Conservation (phyloP, 2,329 filamentous ascomycete species). For the Cylindrodendrum hubeiense region DNA sequence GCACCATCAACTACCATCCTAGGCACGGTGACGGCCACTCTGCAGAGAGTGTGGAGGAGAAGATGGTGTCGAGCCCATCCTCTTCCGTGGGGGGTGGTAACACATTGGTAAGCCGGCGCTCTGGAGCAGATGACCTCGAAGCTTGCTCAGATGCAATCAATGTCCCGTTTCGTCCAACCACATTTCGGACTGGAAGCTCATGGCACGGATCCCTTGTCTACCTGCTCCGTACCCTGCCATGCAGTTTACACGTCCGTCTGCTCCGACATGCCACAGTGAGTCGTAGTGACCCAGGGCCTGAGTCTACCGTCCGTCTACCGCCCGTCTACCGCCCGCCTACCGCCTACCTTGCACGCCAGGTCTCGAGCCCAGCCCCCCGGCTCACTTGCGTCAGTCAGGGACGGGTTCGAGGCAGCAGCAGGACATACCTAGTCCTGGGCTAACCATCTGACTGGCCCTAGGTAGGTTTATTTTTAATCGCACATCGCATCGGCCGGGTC, state of each 20-base stretch:
- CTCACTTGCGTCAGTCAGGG: slow-evolving; percentile 41
- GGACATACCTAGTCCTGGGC: slow-evolving; percentile 12
- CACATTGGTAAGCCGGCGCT: slow-evolving; percentile 36
- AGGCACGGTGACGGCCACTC: slow-evolving; percentile 20
- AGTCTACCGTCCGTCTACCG: neutral
- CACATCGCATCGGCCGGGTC: slow-evolving; percentile 34
- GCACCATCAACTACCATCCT: slow-evolving; percentile 36
- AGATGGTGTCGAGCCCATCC: slow-evolving; percentile 22
- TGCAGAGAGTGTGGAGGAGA: slow-evolving; percentile 22
- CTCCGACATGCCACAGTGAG: slow-evolving; percentile 23
- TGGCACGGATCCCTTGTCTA: slow-evolving; percentile 27
- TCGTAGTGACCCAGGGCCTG: neutral
- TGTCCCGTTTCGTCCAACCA: slow-evolving; percentile 29
- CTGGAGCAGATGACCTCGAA: slow-evolving; percentile 37
- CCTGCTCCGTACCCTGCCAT: slow-evolving; percentile 10
- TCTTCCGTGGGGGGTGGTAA: slow-evolving; percentile 34
- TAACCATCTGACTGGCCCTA: slow-evolving; percentile 28
- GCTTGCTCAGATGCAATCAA: slow-evolving; percentile 29
- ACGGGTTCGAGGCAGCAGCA: slow-evolving; percentile 36
- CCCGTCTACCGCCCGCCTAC: neutral
- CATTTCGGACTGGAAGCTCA: slow-evolving; percentile 20
- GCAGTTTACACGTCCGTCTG: slow-evolving; percentile 15
- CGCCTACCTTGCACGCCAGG: neutral
- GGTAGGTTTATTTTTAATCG: slow-evolving; percentile 46
- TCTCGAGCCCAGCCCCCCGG: slow-evolving; percentile 17